phyloP scores from a whole-genome alignment of 2,329 filamentous ascomycete species.

The Helotiales sp. region DNA sequence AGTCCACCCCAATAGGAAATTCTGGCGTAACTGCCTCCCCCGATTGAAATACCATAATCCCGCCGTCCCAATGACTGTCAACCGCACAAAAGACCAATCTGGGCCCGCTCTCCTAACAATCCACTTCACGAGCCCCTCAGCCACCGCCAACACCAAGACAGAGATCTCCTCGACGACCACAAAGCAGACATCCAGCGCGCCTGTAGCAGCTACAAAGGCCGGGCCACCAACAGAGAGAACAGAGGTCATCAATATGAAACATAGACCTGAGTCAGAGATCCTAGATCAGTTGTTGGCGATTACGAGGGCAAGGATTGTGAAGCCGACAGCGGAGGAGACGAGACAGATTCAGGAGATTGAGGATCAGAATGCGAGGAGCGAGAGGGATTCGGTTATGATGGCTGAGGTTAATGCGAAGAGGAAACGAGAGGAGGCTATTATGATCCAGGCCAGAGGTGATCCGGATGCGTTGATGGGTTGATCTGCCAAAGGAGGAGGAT shows the following conservation, averaged over 20 bases:
- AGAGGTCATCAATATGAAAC: conserved; percentile 64
- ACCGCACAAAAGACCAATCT: conserved; percentile 64
- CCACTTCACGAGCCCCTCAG: conserved; percentile 56
- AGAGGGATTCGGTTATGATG: conserved; percentile 59
- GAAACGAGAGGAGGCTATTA: conserved; percentile 65
- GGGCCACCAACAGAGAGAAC: conserved; percentile 56
- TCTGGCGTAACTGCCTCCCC: conserved; percentile 83
- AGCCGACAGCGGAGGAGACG: conserved; percentile 63
- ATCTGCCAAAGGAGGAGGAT: neutral
- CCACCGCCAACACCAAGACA: conserved; percentile 24
- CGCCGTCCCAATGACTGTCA: conserved; percentile 78
- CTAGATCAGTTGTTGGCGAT: conserved; percentile 64
- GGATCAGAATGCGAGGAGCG: conserved; percentile 56
- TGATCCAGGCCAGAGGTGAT: conserved; percentile 56
- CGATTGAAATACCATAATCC: conserved; percentile 96
- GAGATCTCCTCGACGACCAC: conserved; percentile 45
- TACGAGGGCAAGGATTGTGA: conserved; percentile 63
- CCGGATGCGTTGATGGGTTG: conserved; percentile 4
- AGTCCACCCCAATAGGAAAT: conserved; percentile 69
- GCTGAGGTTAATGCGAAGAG: conserved; percentile 59
- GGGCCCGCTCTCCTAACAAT: conserved; percentile 67
- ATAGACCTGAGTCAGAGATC: conserved; percentile 65
- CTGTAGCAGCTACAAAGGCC: conserved; percentile 37
- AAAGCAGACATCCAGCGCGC: conserved; percentile 53
- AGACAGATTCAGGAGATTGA: conserved; percentile 62